Conservation (phyloP, 2,329 filamentous ascomycete species). For the Xylaria sp. region DNA sequence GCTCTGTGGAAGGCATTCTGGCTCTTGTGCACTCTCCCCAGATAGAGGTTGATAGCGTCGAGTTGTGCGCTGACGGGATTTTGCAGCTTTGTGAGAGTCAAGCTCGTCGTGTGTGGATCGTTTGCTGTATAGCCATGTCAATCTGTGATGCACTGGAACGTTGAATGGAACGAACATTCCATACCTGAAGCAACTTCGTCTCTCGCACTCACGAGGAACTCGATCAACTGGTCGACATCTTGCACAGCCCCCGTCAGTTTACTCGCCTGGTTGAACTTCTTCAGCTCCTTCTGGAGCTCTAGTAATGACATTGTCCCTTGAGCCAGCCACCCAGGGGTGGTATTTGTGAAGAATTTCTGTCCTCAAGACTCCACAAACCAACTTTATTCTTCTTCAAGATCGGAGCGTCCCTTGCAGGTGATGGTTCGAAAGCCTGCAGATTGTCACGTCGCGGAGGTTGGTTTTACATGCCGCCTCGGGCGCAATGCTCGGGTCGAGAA, state of each 20-base stretch:
- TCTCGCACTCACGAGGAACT: constrained; percentile 74
- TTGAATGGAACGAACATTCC: not conserved
- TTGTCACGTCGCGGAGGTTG: not conserved
- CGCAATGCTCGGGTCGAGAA: not conserved
- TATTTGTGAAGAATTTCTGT: too few species aligned
- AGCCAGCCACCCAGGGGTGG: not conserved
- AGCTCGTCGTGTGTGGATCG: constrained; percentile 73
- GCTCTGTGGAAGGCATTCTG: constrained; percentile 85
- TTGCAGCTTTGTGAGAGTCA: constrained; percentile 83
- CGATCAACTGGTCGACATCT: constrained; percentile 84
- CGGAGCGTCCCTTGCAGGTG: not conserved
- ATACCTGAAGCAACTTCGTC: constrained; percentile 75
- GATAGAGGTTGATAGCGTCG: constrained; percentile 77
- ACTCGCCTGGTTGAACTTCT: constrained; percentile 71
- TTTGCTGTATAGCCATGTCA: constrained; percentile 39
- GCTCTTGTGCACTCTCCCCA: constrained; percentile 82
- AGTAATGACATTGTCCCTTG: constrained; percentile 51
- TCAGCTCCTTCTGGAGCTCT: constrained; percentile 73
- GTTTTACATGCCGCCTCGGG: constrained; percentile 18
- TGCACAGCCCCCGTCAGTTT: constrained; percentile 73
- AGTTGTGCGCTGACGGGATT: constrained; percentile 83
- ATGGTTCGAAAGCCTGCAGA: constrained; percentile 10
- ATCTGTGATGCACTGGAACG: not conserved
- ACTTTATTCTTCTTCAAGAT: too few species aligned
- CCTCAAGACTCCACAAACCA: too few species aligned